phyloP scores from a whole-genome alignment of 306 rosid species.

The Amphicarpaea edgeworthii region DNA sequence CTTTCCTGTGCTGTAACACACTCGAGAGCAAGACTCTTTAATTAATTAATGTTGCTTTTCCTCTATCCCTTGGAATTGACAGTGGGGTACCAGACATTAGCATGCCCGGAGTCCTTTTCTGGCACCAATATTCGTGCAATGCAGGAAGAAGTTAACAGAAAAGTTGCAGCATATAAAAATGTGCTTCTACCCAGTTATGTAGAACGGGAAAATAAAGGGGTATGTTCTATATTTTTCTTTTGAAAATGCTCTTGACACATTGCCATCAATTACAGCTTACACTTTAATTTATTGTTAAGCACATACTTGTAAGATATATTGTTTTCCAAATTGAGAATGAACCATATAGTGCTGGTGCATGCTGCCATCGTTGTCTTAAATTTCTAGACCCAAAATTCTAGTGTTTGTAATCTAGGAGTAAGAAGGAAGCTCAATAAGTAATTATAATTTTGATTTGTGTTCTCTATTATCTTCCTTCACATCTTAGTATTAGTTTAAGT shows the following conservation, averaged over 20 bases:
- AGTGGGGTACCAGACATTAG: conserved; percentile 68
- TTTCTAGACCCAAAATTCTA: not conserved
- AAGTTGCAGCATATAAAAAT: conserved; percentile 58
- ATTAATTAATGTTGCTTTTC: not conserved
- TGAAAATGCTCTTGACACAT: not conserved
- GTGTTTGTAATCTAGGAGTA: not conserved
- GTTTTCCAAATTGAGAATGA: not conserved
- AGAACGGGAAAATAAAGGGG: conserved; percentile 55
- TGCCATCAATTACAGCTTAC: not conserved
- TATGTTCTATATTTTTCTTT: conserved; percentile 23
- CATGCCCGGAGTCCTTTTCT: conserved; percentile 53
- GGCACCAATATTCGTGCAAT: conserved; percentile 57
- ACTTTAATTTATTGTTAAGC: not conserved
- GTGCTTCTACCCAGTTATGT: conserved; percentile 54
- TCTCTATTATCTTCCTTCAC: not conserved
- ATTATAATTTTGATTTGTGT: not conserved
- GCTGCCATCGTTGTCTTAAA: not conserved
- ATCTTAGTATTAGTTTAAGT: not conserved
- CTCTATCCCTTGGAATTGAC: not conserved
- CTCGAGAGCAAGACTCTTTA: not conserved
- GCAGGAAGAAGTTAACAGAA: conserved; percentile 70
- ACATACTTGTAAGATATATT: not conserved
- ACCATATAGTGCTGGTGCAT: no score
- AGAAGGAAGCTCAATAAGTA: not conserved
- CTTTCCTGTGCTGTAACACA: no score